phyloP scores from a whole-genome alignment of 305 asterid species.

The Salvia sclarea region DNA sequence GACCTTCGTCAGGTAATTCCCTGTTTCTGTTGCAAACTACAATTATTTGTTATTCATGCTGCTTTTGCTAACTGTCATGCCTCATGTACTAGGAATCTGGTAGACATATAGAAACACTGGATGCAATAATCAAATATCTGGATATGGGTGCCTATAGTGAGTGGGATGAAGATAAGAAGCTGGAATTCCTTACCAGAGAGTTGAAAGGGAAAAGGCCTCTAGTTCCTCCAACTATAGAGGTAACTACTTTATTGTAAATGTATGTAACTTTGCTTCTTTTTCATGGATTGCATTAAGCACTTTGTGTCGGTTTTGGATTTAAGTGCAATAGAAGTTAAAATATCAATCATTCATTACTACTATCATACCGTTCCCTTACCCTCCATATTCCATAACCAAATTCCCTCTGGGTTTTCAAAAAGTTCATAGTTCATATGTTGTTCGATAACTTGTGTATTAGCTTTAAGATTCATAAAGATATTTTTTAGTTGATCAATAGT shows the following conservation, averaged over 20 bases:
- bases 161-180: conserved; percentile 87
- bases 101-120: conserved; percentile 91
- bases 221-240: conserved; percentile 83
- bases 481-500: background rate
- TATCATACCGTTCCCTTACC: background rate
- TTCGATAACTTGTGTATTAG: background rate
- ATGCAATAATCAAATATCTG: conserved; percentile 80
- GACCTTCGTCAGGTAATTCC: conserved; percentile 90
- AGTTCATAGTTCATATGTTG: background rate
- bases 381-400: background rate
- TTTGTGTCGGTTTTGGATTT: background rate
- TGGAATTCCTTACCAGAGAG: conserved; percentile 79
- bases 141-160: conserved; percentile 94
- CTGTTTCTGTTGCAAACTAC: background rate
- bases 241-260: conserved; percentile 25
- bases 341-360: background rate
- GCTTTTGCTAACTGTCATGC: conserved; percentile 26
- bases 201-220: conserved; percentile 94
- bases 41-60: background rate
- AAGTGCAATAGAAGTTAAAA: background rate
- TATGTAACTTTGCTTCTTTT: background rate
- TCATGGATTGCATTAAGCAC: conserved; percentile 17
- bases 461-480: background rate
- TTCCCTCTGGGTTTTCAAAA: background rate
- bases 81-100: conserved; percentile 74